phyloP scores from a whole-genome alignment of 306 rosid species.

The Quercus wislizeni region DNA sequence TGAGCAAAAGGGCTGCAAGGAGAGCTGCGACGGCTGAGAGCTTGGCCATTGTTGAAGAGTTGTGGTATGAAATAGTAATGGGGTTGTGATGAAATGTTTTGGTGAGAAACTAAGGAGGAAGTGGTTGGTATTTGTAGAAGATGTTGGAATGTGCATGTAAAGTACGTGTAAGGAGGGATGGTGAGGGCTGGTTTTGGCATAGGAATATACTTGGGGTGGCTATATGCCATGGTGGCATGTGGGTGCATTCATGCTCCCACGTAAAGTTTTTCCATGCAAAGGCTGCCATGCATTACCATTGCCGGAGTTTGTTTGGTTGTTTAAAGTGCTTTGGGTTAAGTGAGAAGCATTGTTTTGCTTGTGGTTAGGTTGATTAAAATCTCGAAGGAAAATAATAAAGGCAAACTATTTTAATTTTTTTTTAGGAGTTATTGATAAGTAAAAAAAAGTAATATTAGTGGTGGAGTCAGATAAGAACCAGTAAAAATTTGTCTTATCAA shows the following conservation, averaged over 20 bases:
- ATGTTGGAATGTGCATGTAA: neutral
- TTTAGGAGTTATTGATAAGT: no score
- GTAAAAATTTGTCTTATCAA: no score
- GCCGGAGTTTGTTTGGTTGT: no score
- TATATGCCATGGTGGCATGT: neutral
- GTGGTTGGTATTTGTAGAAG: neutral
- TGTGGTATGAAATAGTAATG: neutral
- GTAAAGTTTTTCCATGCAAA: constrained; percentile 5
- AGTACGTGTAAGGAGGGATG: constrained; percentile 6
- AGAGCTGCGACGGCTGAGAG: neutral
- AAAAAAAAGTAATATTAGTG: no score
- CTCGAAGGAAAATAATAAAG: no score
- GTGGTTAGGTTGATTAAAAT: no score
- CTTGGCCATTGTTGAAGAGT: neutral
- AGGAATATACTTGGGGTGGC: neutral
- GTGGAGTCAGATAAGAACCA: rapidly evolving
- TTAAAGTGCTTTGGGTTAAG: no score
- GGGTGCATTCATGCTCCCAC: constrained; percentile 3
- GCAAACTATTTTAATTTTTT: no score
- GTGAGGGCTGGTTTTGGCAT: neutral
- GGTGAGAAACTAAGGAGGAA: neutral
- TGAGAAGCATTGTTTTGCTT: no score
- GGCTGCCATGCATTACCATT: neutral
- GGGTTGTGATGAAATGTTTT: neutral
- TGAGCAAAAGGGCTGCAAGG: neutral